Conservation (phyloP, 169 alveolate genomes). For the Eimeria falciformis region DNA sequence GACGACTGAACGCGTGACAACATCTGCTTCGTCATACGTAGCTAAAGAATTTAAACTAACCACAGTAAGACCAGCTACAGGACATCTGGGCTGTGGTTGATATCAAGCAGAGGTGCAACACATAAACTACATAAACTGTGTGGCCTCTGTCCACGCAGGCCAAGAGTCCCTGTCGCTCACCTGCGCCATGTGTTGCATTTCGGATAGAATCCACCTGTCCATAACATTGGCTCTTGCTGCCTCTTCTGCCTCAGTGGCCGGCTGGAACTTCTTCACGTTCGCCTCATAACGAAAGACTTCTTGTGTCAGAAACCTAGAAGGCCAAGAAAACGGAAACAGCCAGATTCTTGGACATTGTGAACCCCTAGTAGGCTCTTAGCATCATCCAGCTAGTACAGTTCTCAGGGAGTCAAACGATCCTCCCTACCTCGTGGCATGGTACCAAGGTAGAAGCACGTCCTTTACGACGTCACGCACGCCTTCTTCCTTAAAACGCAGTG, state of each 20-base stretch:
- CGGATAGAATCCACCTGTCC: slow-evolving; percentile 97
- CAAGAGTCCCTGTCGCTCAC: not conserved
- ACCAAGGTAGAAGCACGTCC: slow-evolving; percentile 98
- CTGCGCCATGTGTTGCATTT: slow-evolving; percentile 88
- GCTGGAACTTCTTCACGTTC: slow-evolving; percentile 86
- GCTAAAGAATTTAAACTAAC: no score
- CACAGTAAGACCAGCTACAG: no score
- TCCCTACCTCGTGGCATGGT: slow-evolving; percentile 90
- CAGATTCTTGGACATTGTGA: not conserved
- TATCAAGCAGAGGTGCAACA: no score
- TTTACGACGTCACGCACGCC: slow-evolving; percentile 96
- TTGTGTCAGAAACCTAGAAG: slow-evolving; percentile 93
- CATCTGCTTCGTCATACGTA: no score
- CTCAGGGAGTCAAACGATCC: not conserved
- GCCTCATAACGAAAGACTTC: slow-evolving; percentile 96
- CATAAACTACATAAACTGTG: no score
- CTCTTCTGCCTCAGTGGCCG: slow-evolving; percentile 70
- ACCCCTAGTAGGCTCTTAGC: not conserved
- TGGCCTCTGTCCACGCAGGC: no score
- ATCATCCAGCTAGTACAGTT: no score
- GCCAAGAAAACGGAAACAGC: not conserved
- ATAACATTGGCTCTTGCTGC: slow-evolving; percentile 87
- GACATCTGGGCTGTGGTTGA: no score
- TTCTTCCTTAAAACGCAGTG: slow-evolving; percentile 93
- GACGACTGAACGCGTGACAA: no score